Percentiles rank a stretch among this genome's conserved stretches.
Evolutionary conservation across 352 stramenopile species (phyloP).

Genomic region (Globisporangium uncinulatum): DNA sequence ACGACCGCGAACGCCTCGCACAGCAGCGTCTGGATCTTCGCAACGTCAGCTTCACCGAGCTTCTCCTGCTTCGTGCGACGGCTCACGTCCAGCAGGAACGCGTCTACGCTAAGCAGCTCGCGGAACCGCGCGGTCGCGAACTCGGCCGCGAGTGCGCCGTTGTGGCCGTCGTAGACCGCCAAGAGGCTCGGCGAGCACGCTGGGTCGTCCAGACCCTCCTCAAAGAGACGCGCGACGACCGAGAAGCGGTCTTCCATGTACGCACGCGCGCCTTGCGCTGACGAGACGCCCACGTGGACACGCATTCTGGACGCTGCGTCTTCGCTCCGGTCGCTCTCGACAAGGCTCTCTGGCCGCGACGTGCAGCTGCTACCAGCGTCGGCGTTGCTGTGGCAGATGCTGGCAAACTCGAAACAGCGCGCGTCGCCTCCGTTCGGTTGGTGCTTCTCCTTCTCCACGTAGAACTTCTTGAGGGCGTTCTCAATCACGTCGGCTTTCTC

Average conservation of each 20-base stretch:
- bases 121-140: conserved; percentile 52
- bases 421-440: conserved; percentile 7
- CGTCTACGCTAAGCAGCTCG: conserved; percentile 44
- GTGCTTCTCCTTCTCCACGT: conserved; percentile 15
- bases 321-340: conserved; percentile 10
- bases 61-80: conserved; percentile 22
- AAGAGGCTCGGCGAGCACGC: conserved; percentile 47
- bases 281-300: conserved; percentile 40
- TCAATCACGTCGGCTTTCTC: conserved; percentile 60
- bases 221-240: conserved; percentile 54
- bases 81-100: conserved; percentile 43
- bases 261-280: conserved; percentile 52
- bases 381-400: conserved; percentile 22
- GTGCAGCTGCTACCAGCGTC: conserved; percentile 6
- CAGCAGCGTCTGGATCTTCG: conserved; percentile 41
- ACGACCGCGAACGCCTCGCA: conserved; percentile 50
- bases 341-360: conserved; percentile 2
- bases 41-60: conserved; percentile 41
- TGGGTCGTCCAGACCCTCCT: conserved; percentile 34
- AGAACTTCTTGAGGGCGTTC: conserved; percentile 50
- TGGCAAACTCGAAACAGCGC: conserved; percentile 50
- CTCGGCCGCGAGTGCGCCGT: conserved; percentile 63
- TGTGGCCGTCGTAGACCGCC: conserved; percentile 73
- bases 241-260: conserved; percentile 84
- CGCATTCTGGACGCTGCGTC: conserved; percentile 23